These are phyloP conservation scores for Starmerella roubikii DNA, from an alignment of 805 yeast genomes.

Conservation along the genomic window DNA sequence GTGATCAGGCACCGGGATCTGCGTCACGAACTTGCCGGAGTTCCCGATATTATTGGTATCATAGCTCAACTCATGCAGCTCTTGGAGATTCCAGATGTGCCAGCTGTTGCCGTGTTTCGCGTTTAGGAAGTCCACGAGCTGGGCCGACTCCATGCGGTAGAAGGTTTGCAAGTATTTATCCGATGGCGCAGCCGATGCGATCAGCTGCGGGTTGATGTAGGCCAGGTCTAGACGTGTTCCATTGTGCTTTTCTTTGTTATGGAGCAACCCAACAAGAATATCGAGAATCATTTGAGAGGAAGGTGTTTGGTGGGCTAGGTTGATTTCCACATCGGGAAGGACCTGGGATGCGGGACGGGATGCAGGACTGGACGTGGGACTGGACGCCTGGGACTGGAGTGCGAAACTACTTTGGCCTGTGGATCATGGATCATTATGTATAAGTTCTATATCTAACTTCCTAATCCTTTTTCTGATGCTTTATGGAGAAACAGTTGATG, in stretches of 20 bases:
- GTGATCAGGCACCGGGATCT: conserved; percentile 63
- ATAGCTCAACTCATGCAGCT: conserved; percentile 35
- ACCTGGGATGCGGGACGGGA: too few species aligned
- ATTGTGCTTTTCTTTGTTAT: conserved; percentile 2
- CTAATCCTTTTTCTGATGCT: conserved; percentile 36
- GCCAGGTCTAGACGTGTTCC: conserved; percentile 41
- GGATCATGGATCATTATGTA: too few species aligned
- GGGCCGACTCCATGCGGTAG: conserved; percentile 41
- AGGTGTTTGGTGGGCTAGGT: neutral
- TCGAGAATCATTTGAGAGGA: neutral
- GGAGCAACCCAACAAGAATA: conserved; percentile 4
- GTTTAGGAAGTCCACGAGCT: conserved; percentile 38
- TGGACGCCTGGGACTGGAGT: too few species aligned
- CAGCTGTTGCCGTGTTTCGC: conserved; percentile 41
- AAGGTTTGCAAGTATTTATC: conserved; percentile 30
- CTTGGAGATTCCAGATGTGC: conserved; percentile 62
- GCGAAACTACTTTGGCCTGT: too few species aligned
- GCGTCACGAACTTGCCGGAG: conserved; percentile 23
- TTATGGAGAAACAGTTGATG: conserved; percentile 70
- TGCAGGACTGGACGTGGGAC: too few species aligned
- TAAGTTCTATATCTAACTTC: too few species aligned
- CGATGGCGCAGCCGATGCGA: conserved; percentile 70
- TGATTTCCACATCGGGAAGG: too few species aligned
- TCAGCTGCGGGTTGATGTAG: conserved; percentile 47
- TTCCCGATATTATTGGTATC: conserved; percentile 29